Percentiles rank a stretch among this genome's conserved stretches.
These are phyloP conservation scores for Cercospora zeina DNA, from an alignment of 2,329 filamentous ascomycete genomes.

Conservation along the genomic window DNA sequence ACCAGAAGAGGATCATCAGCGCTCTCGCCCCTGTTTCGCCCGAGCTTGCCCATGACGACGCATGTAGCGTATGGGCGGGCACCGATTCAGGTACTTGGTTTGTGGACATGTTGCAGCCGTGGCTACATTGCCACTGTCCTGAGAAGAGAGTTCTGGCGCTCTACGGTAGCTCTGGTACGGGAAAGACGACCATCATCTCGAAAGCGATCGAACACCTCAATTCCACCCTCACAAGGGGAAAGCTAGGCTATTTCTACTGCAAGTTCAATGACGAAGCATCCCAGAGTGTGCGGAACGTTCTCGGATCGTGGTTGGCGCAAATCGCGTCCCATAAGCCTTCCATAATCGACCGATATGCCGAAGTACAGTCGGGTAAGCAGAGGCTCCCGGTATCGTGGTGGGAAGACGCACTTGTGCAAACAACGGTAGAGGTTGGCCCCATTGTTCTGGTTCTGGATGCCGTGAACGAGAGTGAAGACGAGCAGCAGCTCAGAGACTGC, in stretches of 20 bases:
- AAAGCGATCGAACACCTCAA: background rate
- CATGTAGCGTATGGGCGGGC: background rate
- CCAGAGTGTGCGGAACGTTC: background rate
- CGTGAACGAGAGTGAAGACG: background rate
- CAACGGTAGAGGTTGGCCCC: background rate
- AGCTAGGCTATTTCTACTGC: background rate
- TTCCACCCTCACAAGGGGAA: too few species aligned
- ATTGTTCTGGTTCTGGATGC: background rate
- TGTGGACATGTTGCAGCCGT: background rate
- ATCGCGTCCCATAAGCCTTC: background rate
- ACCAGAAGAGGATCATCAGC: background rate
- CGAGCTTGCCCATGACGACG: background rate
- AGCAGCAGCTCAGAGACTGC: background rate
- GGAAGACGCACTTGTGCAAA: background rate
- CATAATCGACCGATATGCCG: background rate
- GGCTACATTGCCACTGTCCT: background rate
- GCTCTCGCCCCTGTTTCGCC: background rate
- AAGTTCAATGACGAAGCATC: background rate
- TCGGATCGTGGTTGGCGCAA: background rate
- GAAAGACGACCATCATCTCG: conserved; percentile 3
- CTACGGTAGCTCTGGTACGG: background rate
- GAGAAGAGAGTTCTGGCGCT: background rate
- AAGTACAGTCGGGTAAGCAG: background rate
- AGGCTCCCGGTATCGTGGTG: background rate
- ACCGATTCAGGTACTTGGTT: background rate